A percentile compares a stretch with the other conserved stretches of the same genome.
These are phyloP conservation scores for Botrytis deweyae DNA, from an alignment of 2,329 filamentous ascomycete genomes.

Conservation along the genomic window DNA sequence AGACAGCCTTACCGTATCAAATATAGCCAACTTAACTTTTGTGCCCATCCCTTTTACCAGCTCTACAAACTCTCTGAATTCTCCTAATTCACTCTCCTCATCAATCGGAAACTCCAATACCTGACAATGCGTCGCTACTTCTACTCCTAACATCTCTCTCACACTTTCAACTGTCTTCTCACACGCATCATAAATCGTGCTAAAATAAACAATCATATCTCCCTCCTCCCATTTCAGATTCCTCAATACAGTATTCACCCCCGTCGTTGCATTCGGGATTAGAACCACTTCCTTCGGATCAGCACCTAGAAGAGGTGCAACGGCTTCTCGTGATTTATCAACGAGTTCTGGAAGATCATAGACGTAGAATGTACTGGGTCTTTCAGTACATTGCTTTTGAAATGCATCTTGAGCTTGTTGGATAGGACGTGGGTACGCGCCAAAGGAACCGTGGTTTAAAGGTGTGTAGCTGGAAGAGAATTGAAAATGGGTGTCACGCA, in stretches of 20 bases:
- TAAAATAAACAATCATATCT: constrained; percentile 77
- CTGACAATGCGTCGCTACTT: constrained; percentile 43
- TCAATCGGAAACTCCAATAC: constrained; percentile 65
- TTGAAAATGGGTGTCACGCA: constrained; percentile 31
- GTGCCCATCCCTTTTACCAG: background rate
- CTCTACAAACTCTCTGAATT: background rate
- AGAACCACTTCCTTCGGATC: constrained; percentile 69
- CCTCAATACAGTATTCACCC: constrained; percentile 73
- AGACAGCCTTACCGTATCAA: constrained; percentile 19
- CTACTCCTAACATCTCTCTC: constrained; percentile 26
- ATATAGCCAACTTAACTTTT: constrained; percentile 2
- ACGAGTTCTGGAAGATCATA: constrained; percentile 63
- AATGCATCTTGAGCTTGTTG: constrained; percentile 59
- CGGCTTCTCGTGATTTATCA: constrained; percentile 59
- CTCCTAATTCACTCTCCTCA: constrained; percentile 44
- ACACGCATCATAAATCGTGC: constrained; percentile 75
- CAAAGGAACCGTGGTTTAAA: constrained; percentile 64
- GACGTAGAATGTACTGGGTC: constrained; percentile 74
- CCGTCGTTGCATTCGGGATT: constrained; percentile 76
- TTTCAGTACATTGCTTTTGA: constrained; percentile 64
- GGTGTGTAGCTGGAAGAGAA: constrained; percentile 33
- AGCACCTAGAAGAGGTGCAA: constrained; percentile 65
- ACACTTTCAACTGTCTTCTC: constrained; percentile 71
- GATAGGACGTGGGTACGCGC: constrained; percentile 66
- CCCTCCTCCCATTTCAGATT: constrained; percentile 62